Conservation (phyloP, 2,329 filamentous ascomycete genomes). For the Passalora sequoiae region DNA sequence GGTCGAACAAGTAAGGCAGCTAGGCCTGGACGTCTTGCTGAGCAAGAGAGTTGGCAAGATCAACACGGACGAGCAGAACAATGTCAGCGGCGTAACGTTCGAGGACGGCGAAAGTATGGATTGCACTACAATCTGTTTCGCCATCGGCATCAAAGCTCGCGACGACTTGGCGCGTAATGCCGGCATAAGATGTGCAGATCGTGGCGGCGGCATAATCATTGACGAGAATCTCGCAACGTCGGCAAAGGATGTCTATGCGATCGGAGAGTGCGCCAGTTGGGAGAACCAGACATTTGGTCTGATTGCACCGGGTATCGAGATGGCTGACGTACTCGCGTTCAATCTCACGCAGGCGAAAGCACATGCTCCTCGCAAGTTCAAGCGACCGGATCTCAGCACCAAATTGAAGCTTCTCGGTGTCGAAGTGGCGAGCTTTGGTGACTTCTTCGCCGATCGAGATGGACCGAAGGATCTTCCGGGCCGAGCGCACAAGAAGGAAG, state of each 20-base stretch:
- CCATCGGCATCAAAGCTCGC: conserved; percentile 76
- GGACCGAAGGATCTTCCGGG: conserved; percentile 70
- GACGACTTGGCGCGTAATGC: conserved; percentile 69
- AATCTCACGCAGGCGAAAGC: conserved; percentile 79
- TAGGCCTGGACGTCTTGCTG: conserved; percentile 77
- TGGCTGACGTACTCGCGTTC: conserved; percentile 87
- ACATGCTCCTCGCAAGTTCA: conserved; percentile 66
- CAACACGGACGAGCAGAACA: conserved; percentile 60
- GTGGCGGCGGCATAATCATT: conserved; percentile 72
- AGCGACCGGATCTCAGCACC: conserved; percentile 79
- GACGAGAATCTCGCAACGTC: conserved; percentile 64
- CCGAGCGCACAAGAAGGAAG: conserved; percentile 44
- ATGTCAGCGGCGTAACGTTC: conserved; percentile 68
- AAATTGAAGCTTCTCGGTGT: conserved; percentile 87
- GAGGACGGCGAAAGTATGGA: conserved; percentile 74
- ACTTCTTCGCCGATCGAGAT: conserved; percentile 86
- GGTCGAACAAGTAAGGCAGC: conserved; percentile 69
- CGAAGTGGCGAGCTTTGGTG: conserved; percentile 87
- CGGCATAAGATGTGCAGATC: conserved; percentile 66
- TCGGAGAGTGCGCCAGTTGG: conserved; percentile 90
- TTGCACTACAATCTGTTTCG: conserved; percentile 81
- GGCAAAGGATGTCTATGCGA: conserved; percentile 68
- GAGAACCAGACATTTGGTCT: conserved; percentile 80
- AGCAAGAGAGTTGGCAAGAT: conserved; percentile 69
- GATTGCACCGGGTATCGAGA: conserved; percentile 84